phyloP scores from a whole-genome alignment of 192 early-diverging fungal genomes.

The Jimgerdemannia flammicorona region DNA sequence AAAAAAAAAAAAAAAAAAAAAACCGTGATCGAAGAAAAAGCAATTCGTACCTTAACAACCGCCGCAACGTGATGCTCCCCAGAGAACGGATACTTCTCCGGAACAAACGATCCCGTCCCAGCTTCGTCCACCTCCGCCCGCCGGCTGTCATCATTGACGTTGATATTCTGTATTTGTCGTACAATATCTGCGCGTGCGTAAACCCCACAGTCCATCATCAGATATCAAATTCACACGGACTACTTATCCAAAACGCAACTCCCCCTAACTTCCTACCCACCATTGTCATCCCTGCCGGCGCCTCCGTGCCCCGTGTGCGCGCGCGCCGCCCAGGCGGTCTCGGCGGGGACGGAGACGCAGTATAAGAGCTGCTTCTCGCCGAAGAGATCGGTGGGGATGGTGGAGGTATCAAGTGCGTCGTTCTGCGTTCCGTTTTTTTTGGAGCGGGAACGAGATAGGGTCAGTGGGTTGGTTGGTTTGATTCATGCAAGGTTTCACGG shows the following conservation, averaged over 20 bases:
- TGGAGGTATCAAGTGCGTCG: not conserved
- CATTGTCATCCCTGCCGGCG: not conserved
- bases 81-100: conserved; percentile 57
- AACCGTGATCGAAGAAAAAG: not conserved
- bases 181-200: not conserved
- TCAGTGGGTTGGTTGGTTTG: too few species aligned
- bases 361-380: conserved; percentile 63
- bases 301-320: not conserved
- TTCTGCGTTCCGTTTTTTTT: not conserved
- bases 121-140: not conserved
- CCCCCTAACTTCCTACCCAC: not conserved
- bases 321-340: conserved; percentile 56
- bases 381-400: conserved; percentile 32
- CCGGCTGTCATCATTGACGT: not conserved
- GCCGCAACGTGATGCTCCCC: conserved; percentile 51
- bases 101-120: conserved; percentile 1
- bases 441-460: not conserved
- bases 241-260: not conserved
- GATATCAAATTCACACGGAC: not conserved
- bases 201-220: not conserved
- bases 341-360: conserved; percentile 70
- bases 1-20: too few species aligned
- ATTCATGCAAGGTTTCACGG: too few species aligned
- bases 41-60: conserved; percentile 50
- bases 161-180: not conserved